A percentile compares a stretch with the other conserved stretches of the same genome.
Conservation (phyloP, 2,329 filamentous ascomycete species). For the Fusarium guadeloupense region DNA sequence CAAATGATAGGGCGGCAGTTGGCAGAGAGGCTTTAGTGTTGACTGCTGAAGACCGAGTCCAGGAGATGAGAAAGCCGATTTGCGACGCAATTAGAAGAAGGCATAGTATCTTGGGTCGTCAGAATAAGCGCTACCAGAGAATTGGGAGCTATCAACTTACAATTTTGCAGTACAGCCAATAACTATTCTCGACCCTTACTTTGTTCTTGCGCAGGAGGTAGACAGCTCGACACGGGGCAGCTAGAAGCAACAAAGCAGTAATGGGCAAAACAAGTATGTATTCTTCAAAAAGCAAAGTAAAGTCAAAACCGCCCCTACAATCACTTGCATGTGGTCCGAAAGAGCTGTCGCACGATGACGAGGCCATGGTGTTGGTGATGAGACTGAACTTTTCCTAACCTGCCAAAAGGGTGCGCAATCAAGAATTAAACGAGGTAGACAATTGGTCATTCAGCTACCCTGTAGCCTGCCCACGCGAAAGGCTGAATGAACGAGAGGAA, state of each 20-base stretch:
- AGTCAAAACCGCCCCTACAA: constrained; percentile 58
- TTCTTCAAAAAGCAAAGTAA: constrained; percentile 57
- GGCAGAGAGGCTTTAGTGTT: constrained; percentile 20
- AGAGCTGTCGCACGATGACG: constrained; percentile 21
- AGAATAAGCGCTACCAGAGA: background rate
- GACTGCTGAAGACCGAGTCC: constrained; percentile 17
- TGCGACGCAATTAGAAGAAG: constrained; percentile 16
- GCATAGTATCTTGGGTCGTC: constrained; percentile 24
- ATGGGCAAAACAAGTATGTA: constrained; percentile 45
- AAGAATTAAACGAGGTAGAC: background rate
- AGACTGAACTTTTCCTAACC: background rate
- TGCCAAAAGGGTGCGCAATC: background rate
- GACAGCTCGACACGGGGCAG: constrained; percentile 31
- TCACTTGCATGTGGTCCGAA: constrained; percentile 33
- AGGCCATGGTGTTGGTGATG: constrained; percentile 7
- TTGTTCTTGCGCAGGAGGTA: constrained; percentile 34
- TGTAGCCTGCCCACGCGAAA: background rate
- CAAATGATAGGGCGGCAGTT: constrained; percentile 14
- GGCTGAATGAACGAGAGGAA: background rate
- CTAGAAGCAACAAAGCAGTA: constrained; percentile 42
- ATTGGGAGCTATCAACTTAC: constrained; percentile 7
- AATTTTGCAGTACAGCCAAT: constrained; percentile 33
- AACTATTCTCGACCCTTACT: constrained; percentile 31
- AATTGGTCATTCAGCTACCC: background rate
- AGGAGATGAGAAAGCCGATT: constrained; percentile 16